Base-by-base conservation (phyloP, 805 yeast genomes). In the Sungouiella thailandica region DNA sequence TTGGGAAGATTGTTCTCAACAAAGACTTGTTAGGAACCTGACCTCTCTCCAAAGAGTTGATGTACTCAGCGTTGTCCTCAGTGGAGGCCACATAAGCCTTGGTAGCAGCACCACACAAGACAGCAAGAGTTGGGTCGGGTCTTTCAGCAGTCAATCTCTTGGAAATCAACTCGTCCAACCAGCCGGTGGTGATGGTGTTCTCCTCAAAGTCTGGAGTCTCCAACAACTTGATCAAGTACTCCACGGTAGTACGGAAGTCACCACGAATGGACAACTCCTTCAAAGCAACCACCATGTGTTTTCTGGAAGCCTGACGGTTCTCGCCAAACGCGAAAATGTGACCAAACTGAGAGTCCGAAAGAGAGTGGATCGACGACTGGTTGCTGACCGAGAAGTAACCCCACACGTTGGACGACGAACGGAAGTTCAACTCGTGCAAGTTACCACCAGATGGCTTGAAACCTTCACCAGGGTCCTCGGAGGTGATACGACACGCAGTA, bases 401-500 rank as follows among this genome's bases (percentile, higher is more conserved):
- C 99, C 99, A 93, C 31, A 94, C 99, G 51, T 93, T 90, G 7
- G 97, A 88, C 23, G 95, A 83, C 3, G 99, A 94, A 60, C 97
- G 76, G 74, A 93, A 90, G 59, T 93, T 94, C 60, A 93, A 77
- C 62, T 93, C 98, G 50, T 89, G 96, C 65, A 93, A 74, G 35
- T 88, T 78, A 69, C 99, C 99, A 56, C 96, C 94, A 25, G 96
- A 85, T 34, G 99, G 99, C 65, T 93, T 93, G 76, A 93, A 93
- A 31, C 98, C 99, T 68, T 90, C 97, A 57, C 95, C 94, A 31
- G 99, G 99, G 65, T 93, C 99, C 66, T 93, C 99, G 10, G 96
- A 86, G 23, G 98, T 93, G 61, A 93, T 93, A 72, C 99, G 88
- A 69, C 97, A 90, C 33, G 98, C 98, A 30, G 97, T 93, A 64